Base-by-base conservation (phyloP, 345 rosid genomes). In the Bruguiera sexangula region DNA sequence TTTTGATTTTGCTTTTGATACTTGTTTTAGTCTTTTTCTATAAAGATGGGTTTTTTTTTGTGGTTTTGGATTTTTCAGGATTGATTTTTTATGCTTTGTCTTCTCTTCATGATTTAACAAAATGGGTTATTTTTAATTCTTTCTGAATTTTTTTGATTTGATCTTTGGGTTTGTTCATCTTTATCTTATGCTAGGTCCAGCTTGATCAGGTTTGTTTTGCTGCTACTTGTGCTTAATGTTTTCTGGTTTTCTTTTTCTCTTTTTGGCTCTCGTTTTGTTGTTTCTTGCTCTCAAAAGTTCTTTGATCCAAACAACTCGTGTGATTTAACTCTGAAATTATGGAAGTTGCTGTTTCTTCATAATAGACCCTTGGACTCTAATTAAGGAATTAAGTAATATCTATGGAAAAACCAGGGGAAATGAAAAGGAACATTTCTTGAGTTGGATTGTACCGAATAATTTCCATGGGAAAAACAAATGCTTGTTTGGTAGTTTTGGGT, bases 121-220 rank as follows among this genome's bases (percentile, higher is more conserved):
- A 7, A 50, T 56, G 64, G 56, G n/a, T 43, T 65, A 3, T 20
- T 8, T 24, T 10, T 32, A 1, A 34, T 34, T 34, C 10, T 7
- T 34, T 34, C 9, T 6, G 10, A 8, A 34, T 20, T 5, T 36
- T 21, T 54, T 48, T 59, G 61, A 60, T 34, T 59, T 58, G 53
- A 59, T 72, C 59, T 64, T 21, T 50, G 19, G 37, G 21, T 8
- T 15, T 53, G 43, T 34, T 26, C 39, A 9, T 57, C 22, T 9
- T 55, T 22, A 6, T 30, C 30, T 30, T n/a, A 63, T 20, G 30
- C 4, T 56, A 8, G 30, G 19, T 37, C 18, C 48, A 54, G 19
- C 59, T 72, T 50, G 75, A 58, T 65, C 65, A 26, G 21, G 26
- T 46, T 60, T 76, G 15, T 39, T 36, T 30, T 39, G 18, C 60